Evolutionary conservation across 139 green algal genomes (phyloP), one percentile per base, ranked within the genome.

Genomic region (Chlamydomonas sp.): DNA sequence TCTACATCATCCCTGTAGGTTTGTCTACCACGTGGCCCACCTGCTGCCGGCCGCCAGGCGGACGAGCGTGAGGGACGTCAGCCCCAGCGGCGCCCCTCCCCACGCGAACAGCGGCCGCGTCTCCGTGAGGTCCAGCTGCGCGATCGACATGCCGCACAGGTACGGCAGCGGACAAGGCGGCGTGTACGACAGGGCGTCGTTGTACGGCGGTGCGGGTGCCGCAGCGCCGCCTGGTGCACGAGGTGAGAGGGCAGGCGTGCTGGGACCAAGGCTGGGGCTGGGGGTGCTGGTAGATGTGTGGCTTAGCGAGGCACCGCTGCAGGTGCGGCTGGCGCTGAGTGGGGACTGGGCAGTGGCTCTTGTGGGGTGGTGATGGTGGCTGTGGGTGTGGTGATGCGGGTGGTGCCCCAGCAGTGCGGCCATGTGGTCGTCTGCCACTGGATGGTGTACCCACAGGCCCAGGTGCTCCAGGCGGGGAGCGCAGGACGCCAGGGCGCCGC

Each of bases 381-480:
- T 20, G 69, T 76, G 60, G 60, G 2, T 60, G 6, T 69, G 78
- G 62, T 31, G 20, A 0, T 72, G 78, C 78, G 10, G 63, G 20
- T 62, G 78, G 62, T 49, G 20, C 3, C 59, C 59, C 69, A 86
- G 79, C 18, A 86, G 81, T 0, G 59, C 69, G 0, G 79, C 69
- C 59, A 86, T 59, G 60, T 86, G 81, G 17, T 18, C 5, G 66
- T 86, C 81, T 17, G 17, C 77, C 64, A 79, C 31, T 17, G 63
- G 8, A 12, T 74, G 61, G 71, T 87, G 82, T n/a, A 87, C 72
- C 82, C 82, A 87, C 58, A 87, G 82, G 0, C 57, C n/a, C 61
- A 87, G 82, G 72, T 74, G 18, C 61, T 61, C 3, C 61, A 87
- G 72, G 1, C 58, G 60, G 3, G 82, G 82, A n/a, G 3, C 20